These are phyloP conservation scores for Aspergillus ellipticus DNA, from an alignment of 495 filamentous ascomycete species.

Conservation along the genomic window DNA sequence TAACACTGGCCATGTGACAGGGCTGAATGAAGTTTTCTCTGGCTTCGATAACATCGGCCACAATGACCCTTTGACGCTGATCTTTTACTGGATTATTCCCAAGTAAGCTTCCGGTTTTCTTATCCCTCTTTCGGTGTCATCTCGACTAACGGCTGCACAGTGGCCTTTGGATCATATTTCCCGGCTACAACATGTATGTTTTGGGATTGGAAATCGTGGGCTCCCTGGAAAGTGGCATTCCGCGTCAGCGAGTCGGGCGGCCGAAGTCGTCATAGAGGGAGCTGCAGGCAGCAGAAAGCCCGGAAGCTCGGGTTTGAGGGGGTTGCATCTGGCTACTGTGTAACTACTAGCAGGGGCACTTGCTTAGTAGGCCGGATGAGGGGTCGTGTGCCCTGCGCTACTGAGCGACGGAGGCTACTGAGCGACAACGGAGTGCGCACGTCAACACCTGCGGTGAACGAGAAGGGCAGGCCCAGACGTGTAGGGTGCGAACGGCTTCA, in stretches of 20 bases:
- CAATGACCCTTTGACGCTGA: slow-evolving; percentile 53
- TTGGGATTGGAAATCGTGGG: slow-evolving; percentile 68
- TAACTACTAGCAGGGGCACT: no score
- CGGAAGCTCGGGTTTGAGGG: neutral
- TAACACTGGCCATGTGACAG: slow-evolving; percentile 32
- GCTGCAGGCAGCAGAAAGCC: neutral
- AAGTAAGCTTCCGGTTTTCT: slow-evolving; percentile 56
- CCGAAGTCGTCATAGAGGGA: slow-evolving; percentile 34
- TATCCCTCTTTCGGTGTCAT: neutral
- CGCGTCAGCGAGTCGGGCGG: slow-evolving; percentile 29
- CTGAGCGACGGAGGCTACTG: neutral
- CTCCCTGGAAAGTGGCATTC: slow-evolving; percentile 53
- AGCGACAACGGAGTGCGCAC: no score
- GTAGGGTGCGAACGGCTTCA: no score
- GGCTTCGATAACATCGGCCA: slow-evolving; percentile 78
- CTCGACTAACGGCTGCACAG: slow-evolving; percentile 37
- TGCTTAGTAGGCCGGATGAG: neutral
- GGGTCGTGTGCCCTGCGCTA: neutral
- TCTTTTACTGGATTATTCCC: slow-evolving; percentile 72
- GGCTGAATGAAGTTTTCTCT: slow-evolving; percentile 73
- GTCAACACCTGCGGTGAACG: no score
- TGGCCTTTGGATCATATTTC: slow-evolving; percentile 74
- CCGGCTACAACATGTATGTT: slow-evolving; percentile 64
- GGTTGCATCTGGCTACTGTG: neutral
- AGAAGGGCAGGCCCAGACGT: no score